Evolutionary conservation across 2,329 filamentous ascomycete genomes (phyloP), one percentile per base, ranked within the genome.

Genomic region (Drechmeria coniospora): DNA sequence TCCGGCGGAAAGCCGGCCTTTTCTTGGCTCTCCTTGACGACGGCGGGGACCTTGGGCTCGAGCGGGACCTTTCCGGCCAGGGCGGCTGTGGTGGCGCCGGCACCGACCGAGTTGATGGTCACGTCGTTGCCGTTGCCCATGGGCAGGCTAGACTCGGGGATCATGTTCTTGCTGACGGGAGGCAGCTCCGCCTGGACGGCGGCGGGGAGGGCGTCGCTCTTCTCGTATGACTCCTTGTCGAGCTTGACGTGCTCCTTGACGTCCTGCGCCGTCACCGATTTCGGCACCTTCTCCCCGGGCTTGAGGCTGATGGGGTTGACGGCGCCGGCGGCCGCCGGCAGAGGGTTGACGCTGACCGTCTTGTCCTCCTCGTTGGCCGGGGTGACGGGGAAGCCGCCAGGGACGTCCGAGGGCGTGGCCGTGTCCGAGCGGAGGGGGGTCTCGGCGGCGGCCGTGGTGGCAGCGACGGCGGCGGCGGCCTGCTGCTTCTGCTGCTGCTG

Each of bases 201-300:
- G 38, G 65, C 67, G 27, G 65, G 62, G 23, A 74, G 53, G 32
- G 74, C 67, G 44, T 79, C 79, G 37, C 75, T 74, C 52, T 80
- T 80, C 51, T 92, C 78, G 53, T 94, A 95, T 2, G 82, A 87
- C 40, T 74, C 80, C 51, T 83, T 68, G 50, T 94, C 86, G 13
- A 81, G 68, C 44, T 75, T 71, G 45, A 93, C 68, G 27, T 83
- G 76, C 34, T 60, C 59, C 49, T 81, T 77, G 41, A 70, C 60
- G 38, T 77, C 76, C 50, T 80, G 79, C 28, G 65, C 53, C 26
- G 73, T 74, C 41, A 84, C 46, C 15, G 66, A 65, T 26, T 79
- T 65, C 22, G 86, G 86, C 8, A 93, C 68, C 50, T 75, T 73
- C 58, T 92, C 81, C 42, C 84, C 84, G 4, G 86, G 79, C 15